A percentile compares a stretch with the other conserved stretches of the same genome.
These are phyloP conservation scores for Cyamopsis tetragonoloba DNA, from an alignment of 306 rosid genomes.

Conservation along the genomic window DNA sequence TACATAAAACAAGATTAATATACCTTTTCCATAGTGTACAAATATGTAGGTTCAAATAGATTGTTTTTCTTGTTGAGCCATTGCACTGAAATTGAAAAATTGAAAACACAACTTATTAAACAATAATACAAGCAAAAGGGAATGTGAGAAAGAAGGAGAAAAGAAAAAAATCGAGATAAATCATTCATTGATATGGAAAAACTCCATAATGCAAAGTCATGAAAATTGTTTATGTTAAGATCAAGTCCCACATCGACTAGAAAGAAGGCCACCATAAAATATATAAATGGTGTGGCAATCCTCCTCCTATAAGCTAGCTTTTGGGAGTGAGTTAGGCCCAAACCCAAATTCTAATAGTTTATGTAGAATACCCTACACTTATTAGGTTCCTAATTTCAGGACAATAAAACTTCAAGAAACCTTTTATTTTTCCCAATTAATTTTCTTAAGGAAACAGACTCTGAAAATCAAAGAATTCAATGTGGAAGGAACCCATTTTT, in stretches of 20 bases:
- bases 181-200: neutral
- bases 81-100: slow-evolving; percentile 70
- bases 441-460: neutral
- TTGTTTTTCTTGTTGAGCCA: slow-evolving; percentile 79
- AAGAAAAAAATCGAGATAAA: neutral
- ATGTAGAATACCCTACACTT: neutral
- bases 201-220: neutral
- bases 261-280: too few relatives aligned
- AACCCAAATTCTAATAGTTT: too few relatives aligned
- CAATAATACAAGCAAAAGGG: slow-evolving; percentile 17
- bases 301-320: too few relatives aligned
- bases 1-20: neutral
- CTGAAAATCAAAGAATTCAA: neutral
- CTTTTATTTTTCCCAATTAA: neutral
- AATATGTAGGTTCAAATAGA: slow-evolving; percentile 82
- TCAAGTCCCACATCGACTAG: too few relatives aligned
- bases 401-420: neutral
- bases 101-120: slow-evolving; percentile 17
- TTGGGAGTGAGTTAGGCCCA: too few relatives aligned
- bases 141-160: neutral
- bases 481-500: slow-evolving; percentile 10
- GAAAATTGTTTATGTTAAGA: neutral
- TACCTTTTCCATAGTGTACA: slow-evolving; percentile 97
- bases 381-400: neutral
- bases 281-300: too few relatives aligned